Evolutionary conservation across 129 eudicot genomes (phyloP).

Genomic region (Pulicaria dysenterica): DNA sequence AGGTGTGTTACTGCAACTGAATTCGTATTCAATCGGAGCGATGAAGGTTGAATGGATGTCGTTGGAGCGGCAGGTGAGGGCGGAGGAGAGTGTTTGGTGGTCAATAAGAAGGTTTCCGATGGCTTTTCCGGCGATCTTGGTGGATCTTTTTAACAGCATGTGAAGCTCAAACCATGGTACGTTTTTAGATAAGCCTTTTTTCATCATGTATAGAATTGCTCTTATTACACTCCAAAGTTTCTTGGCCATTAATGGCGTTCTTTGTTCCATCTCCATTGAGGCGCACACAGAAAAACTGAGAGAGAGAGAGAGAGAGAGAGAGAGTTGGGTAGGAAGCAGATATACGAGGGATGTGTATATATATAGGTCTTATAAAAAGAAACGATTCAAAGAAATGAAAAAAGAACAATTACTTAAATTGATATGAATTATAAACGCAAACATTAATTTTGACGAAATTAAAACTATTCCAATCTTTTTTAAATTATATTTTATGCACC

Average conservation of each 20-base stretch:
- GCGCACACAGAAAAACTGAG: background rate
- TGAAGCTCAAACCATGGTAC: conserved; percentile 59
- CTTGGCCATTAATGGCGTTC: conserved; percentile 51
- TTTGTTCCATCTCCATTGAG: conserved; percentile 44
- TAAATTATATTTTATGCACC: background rate
- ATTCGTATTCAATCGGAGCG: conserved; percentile 66
- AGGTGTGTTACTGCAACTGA: conserved; percentile 76
- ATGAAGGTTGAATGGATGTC: conserved; percentile 46
- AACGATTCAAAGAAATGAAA: background rate
- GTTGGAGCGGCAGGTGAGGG: conserved; percentile 58
- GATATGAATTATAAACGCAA: conserved; percentile 13
- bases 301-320: conserved; percentile 27
- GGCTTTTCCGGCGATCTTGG: conserved; percentile 65
- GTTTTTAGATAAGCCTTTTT: conserved; percentile 51
- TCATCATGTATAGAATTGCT: conserved; percentile 53
- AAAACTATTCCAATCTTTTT: background rate
- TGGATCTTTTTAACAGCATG: conserved; percentile 54
- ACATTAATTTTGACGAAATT: background rate
- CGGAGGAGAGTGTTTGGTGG: conserved; percentile 45
- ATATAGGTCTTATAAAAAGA: conserved; percentile 30
- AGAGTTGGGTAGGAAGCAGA: conserved; percentile 19
- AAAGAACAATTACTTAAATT: background rate
- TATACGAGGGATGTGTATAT: conserved; percentile 30
- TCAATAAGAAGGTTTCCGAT: conserved; percentile 52
- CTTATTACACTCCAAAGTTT: conserved; percentile 56